These are phyloP conservation scores for Otatea glauca DNA, from an alignment of 176 grass and related monocot species.

Conservation along the genomic window DNA sequence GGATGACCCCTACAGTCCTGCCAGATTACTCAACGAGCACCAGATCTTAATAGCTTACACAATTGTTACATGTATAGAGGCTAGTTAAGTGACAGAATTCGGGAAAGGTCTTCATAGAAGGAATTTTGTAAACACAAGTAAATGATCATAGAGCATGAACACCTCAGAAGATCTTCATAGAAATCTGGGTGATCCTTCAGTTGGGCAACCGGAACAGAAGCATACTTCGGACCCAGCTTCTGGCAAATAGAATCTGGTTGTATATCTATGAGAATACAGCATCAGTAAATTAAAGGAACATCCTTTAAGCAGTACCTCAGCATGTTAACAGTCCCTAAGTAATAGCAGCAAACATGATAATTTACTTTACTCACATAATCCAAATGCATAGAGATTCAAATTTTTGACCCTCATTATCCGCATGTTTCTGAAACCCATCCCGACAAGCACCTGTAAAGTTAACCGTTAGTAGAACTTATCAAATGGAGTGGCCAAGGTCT, in stretches of 20 bases:
- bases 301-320: constrained; percentile 21
- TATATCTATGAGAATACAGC: constrained; percentile 67
- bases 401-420: constrained; percentile 81
- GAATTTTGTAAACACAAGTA: constrained; percentile 15
- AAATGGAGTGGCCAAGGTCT: background rate
- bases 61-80: background rate
- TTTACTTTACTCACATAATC: constrained; percentile 77
- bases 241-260: constrained; percentile 90
- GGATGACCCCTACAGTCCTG: background rate
- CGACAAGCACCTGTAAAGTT: constrained; percentile 84
- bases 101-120: background rate
- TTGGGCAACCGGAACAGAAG: constrained; percentile 65
- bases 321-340: constrained; percentile 19
- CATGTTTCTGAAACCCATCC: constrained; percentile 82
- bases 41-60: background rate
- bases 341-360: constrained; percentile 9
- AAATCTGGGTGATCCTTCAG: constrained; percentile 87
- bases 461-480: constrained; percentile 15
- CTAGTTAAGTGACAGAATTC: background rate
- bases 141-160: constrained; percentile 32
- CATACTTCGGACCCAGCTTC: constrained; percentile 84
- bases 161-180: constrained; percentile 96
- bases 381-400: constrained; percentile 93
- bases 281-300: constrained; percentile 15
- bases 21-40: constrained; percentile 2